A percentile compares a stretch with the other conserved stretches of the same genome.
Conservation (phyloP, 2,329 filamentous ascomycete genomes). For the Fusarium luffae region DNA sequence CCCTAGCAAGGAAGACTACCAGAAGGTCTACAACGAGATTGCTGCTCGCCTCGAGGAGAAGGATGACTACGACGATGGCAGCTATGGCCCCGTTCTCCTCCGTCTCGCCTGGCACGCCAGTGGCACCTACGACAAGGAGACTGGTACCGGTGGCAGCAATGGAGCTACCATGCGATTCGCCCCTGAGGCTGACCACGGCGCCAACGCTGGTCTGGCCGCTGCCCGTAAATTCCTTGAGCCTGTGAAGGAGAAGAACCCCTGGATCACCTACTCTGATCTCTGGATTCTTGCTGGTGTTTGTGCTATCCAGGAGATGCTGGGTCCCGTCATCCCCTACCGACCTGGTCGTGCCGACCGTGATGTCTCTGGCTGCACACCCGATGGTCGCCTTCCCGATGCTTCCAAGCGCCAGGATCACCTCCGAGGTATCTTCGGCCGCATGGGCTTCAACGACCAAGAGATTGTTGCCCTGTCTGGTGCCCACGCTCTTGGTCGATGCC, state of each 20-base stretch:
- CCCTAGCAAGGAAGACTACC: constrained; percentile 88
- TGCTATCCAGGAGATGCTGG: constrained; percentile 95
- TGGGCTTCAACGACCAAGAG: constrained; percentile 98
- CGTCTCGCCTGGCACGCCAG: constrained; percentile 94
- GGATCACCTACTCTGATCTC: constrained; percentile 96
- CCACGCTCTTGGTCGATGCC: constrained; percentile 89
- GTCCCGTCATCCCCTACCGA: constrained; percentile 86
- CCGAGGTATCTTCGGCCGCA: constrained; percentile 91
- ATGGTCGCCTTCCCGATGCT: constrained; percentile 87
- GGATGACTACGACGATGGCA: constrained; percentile 96
- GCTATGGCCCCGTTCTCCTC: constrained; percentile 91
- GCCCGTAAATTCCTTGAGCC: constrained; percentile 95
- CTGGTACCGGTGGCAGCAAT: constrained; percentile 91
- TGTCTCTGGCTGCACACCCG: constrained; percentile 86
- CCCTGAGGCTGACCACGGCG: constrained; percentile 89
- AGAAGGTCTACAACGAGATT: constrained; percentile 92
- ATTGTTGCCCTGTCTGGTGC: constrained; percentile 91
- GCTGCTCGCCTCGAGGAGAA: constrained; percentile 84
- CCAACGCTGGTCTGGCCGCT: constrained; percentile 88
- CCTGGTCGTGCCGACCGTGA: constrained; percentile 87
- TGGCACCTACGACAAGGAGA: constrained; percentile 90
- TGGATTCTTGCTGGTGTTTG: constrained; percentile 91
- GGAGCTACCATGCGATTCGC: constrained; percentile 97
- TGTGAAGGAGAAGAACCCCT: constrained; percentile 88
- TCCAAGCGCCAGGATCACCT: constrained; percentile 83